Evolutionary conservation across 2,329 filamentous ascomycete genomes (phyloP).

Genomic region (Diaporthe sp.): DNA sequence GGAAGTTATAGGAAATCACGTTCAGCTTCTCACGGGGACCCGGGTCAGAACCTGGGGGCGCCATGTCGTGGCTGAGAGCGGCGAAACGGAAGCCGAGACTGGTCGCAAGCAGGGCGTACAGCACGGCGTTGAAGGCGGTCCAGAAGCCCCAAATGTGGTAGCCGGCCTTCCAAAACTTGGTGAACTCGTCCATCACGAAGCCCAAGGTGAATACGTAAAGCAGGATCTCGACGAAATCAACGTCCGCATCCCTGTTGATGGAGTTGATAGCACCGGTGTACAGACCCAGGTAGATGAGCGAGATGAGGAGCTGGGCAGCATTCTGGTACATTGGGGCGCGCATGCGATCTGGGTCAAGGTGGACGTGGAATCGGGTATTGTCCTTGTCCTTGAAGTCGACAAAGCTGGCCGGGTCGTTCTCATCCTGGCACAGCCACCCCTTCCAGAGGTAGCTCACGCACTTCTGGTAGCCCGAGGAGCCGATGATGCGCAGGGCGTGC

Average conservation of each 20-base stretch:
- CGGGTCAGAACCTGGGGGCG: conserved; percentile 45
- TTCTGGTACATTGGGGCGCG: conserved; percentile 94
- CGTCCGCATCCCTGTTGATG: conserved; percentile 84
- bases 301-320: conserved; percentile 85
- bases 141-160: conserved; percentile 93
- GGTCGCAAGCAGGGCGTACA: conserved; percentile 83
- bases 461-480: conserved; percentile 94
- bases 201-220: conserved; percentile 93
- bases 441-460: conserved; percentile 94
- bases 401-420: conserved; percentile 90
- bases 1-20: conserved; percentile 89
- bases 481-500: conserved; percentile 89
- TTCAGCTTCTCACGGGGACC: conserved; percentile 75
- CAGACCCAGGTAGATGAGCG: conserved; percentile 83
- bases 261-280: conserved; percentile 96
- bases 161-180: conserved; percentile 95
- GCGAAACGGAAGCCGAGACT: conserved; percentile 85
- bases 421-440: conserved; percentile 97
- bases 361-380: conserved; percentile 80
- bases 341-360: conserved; percentile 96
- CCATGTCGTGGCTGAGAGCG: conserved; percentile 73
- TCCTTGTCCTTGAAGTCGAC: conserved; percentile 88
- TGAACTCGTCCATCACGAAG: conserved; percentile 87
- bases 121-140: conserved; percentile 91
- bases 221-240: conserved; percentile 86